These are phyloP conservation scores for Tricholoma hemisulphureum DNA, from an alignment of 768 basidiomycete genomes.

Conservation along the genomic window DNA sequence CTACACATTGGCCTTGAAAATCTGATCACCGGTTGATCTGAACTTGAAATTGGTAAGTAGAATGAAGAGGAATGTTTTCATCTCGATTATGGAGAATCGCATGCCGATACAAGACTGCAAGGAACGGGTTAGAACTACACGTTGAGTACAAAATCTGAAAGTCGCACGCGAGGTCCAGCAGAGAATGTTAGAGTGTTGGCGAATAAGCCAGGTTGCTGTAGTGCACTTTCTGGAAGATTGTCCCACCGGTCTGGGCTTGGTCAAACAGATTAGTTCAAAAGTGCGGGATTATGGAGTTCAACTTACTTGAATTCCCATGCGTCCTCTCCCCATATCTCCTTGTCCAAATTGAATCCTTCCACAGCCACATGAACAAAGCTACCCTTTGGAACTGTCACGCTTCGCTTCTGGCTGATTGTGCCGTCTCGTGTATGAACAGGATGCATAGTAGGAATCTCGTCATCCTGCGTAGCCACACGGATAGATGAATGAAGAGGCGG, in stretches of 20 bases:
- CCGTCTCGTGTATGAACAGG: constrained; percentile 57
- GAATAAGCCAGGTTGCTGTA: constrained; percentile 68
- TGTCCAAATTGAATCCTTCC: constrained; percentile 79
- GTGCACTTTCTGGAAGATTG: constrained; percentile 65
- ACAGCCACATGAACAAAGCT: constrained; percentile 75
- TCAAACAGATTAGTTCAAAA: neutral
- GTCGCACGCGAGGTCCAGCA: constrained; percentile 73
- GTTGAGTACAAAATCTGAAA: neutral
- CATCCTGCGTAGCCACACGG: constrained; percentile 74
- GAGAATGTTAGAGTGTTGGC: constrained; percentile 75
- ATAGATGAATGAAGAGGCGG: constrained; percentile 82
- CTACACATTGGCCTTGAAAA: constrained; percentile 63
- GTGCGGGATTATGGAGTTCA: neutral
- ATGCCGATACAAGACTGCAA: constrained; percentile 78
- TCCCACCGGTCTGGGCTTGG: constrained; percentile 81
- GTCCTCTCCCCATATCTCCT: constrained; percentile 74
- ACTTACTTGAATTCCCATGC: constrained; percentile 80
- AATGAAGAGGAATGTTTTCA: constrained; percentile 73
- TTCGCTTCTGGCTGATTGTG: constrained; percentile 38
- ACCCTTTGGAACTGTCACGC: constrained; percentile 60
- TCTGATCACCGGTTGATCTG: constrained; percentile 47
- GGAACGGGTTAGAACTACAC: constrained; percentile 5
- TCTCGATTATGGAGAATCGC: constrained; percentile 81
- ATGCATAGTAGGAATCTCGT: constrained; percentile 69
- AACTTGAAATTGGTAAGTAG: constrained; percentile 69